These are phyloP conservation scores for Cucumis melo DNA, from an alignment of 306 rosid species.

Conservation along the genomic window DNA sequence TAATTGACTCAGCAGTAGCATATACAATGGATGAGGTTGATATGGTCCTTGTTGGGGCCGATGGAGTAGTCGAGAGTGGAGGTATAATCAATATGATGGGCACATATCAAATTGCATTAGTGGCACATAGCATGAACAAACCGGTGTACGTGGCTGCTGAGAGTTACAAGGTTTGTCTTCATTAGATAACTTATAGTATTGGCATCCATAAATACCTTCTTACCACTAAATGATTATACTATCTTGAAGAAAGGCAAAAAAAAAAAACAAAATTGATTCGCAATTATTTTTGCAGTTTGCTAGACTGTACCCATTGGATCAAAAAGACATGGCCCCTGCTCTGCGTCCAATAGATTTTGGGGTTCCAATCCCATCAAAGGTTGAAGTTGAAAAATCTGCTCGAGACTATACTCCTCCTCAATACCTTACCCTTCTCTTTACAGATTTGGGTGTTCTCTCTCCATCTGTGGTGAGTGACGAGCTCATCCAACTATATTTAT, in stretches of 20 bases:
- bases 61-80: constrained; percentile 94
- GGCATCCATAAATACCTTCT: background rate
- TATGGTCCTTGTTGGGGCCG: constrained; percentile 95
- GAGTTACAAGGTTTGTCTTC: constrained; percentile 72
- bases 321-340: constrained; percentile 92
- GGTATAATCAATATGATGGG: constrained; percentile 98
- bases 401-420: constrained; percentile 96
- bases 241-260: background rate
- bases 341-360: constrained; percentile 76
- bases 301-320: constrained; percentile 87
- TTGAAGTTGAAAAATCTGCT: constrained; percentile 90
- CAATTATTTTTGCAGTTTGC: constrained; percentile 59
- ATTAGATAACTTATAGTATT: background rate
- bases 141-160: constrained; percentile 95
- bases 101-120: constrained; percentile 81
- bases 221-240: background rate
- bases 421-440: constrained; percentile 77
- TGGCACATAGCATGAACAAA: constrained; percentile 79
- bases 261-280: background rate
- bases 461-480: constrained; percentile 97
- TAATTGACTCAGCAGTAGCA: constrained; percentile 89
- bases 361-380: constrained; percentile 88
- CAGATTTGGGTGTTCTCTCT: constrained; percentile 87
- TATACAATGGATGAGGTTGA: constrained; percentile 96
- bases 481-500: constrained; percentile 87